A percentile compares a stretch with the other conserved stretches of the same genome.
Evolutionary conservation across 2,329 filamentous ascomycete genomes (phyloP).

Genomic region (Diaporthe sp.): DNA sequence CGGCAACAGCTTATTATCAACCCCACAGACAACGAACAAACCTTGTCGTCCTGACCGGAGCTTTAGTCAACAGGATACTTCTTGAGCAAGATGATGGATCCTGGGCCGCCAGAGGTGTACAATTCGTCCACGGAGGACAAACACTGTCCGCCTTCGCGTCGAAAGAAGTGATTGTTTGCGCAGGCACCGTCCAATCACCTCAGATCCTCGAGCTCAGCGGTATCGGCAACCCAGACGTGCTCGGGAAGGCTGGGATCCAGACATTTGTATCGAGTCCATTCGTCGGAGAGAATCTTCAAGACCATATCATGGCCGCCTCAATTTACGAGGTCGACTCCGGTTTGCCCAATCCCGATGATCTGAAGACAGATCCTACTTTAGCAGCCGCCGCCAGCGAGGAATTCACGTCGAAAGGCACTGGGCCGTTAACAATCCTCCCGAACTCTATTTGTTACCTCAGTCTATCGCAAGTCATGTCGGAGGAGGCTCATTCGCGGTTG

Average conservation of each 20-base stretch:
- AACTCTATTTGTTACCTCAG: conserved; percentile 29
- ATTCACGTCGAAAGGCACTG: background rate
- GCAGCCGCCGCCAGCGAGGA: background rate
- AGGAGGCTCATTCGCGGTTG: background rate
- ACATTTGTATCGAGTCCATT: conserved; percentile 58
- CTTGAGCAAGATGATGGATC: conserved; percentile 48
- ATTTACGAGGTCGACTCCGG: conserved; percentile 13
- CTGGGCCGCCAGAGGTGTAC: conserved; percentile 48
- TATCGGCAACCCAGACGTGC: conserved; percentile 63
- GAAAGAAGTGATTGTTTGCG: conserved; percentile 70
- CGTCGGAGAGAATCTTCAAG: conserved; percentile 65
- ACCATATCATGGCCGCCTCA: conserved; percentile 62
- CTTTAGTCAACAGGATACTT: conserved; percentile 56
- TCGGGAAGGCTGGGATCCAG: conserved; percentile 58
- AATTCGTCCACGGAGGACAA: conserved; percentile 48
- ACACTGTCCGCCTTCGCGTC: background rate
- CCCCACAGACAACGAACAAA: conserved; percentile 57
- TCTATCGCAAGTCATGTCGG: background rate
- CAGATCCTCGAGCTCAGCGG: conserved; percentile 73
- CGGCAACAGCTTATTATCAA: conserved; percentile 62
- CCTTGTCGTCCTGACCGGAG: conserved; percentile 58
- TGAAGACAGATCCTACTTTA: background rate
- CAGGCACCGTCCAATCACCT: conserved; percentile 70
- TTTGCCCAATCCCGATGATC: conserved; percentile 8
- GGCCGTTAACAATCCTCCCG: background rate